These are phyloP conservation scores for Aspergillus homomorphus DNA, from an alignment of 495 filamentous ascomycete species.

Conservation along the genomic window DNA sequence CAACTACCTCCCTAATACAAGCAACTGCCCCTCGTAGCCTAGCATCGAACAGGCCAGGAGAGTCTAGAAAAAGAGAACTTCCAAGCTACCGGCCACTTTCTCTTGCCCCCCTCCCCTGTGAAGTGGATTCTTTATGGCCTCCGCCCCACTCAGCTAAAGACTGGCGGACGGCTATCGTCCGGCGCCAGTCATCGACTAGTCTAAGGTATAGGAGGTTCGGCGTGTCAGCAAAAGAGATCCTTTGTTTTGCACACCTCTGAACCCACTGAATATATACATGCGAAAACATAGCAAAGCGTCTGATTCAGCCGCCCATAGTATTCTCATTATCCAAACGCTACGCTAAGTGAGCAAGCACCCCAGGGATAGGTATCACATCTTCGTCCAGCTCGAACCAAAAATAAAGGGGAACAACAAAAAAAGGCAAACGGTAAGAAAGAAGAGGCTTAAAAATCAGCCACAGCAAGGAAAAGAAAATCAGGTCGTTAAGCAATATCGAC, in stretches of 20 bases:
- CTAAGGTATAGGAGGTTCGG: too few species aligned
- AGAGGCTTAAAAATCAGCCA: constrained; percentile 7
- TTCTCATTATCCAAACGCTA: constrained; percentile 4
- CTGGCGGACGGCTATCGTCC: background rate
- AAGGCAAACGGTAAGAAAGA: constrained; percentile 3
- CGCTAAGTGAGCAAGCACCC: constrained; percentile 3
- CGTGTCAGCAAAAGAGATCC: too few species aligned
- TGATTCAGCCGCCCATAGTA: constrained; percentile 1
- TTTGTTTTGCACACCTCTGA: too few species aligned
- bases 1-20: too few species aligned
- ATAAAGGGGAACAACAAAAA: constrained; percentile 8
- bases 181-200: background rate
- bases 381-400: background rate
- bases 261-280: background rate
- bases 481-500: constrained; percentile 2
- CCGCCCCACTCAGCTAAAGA: background rate
- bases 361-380: constrained; percentile 4
- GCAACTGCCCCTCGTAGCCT: background rate
- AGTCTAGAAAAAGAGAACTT: background rate
- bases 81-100: too few species aligned
- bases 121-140: background rate
- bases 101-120: background rate
- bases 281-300: background rate
- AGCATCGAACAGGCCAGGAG: background rate
- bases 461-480: constrained; percentile 2